phyloP scores from a whole-genome alignment of 192 early-diverging fungal genomes.

The Rhizophagus sp. region DNA sequence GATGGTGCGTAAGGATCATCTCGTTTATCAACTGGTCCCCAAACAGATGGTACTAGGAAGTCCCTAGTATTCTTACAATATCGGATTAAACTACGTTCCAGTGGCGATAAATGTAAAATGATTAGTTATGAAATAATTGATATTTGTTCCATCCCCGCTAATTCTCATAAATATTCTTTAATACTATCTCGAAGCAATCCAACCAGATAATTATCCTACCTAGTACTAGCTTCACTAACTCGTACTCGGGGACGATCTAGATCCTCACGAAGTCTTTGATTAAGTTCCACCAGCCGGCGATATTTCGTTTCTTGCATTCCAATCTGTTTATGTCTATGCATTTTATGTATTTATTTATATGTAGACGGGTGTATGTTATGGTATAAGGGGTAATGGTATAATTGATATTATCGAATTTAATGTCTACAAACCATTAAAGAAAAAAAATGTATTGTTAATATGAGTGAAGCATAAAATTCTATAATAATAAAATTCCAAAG shows the following conservation, averaged over 20 bases:
- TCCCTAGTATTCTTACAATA: slow-evolving; percentile 46
- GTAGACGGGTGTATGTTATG: neutral
- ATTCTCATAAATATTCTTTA: neutral
- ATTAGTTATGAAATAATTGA: neutral
- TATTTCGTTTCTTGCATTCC: slow-evolving; percentile 13
- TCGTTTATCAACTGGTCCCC: slow-evolving; percentile 47
- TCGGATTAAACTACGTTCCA: slow-evolving; percentile 34
- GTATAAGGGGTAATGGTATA: neutral
- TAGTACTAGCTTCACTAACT: slow-evolving; percentile 24
- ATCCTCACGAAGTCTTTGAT: slow-evolving; percentile 28
- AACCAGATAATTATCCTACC: neutral
- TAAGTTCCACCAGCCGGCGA: slow-evolving; percentile 20
- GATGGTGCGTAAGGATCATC: slow-evolving; percentile 44
- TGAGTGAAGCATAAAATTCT: neutral
- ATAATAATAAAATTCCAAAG: neutral
- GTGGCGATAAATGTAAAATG: neutral
- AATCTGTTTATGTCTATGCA: slow-evolving; percentile 23
- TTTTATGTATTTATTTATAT: neutral
- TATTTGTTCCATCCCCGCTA: neutral
- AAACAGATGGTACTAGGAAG: slow-evolving; percentile 45
- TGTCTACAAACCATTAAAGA: neutral
- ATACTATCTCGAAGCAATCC: neutral
- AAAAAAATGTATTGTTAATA: neutral
- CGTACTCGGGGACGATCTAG: slow-evolving; percentile 22
- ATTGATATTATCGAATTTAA: neutral